Evolutionary conservation across 1,284 basidiomycete genomes (phyloP).

Genomic region (Rugosomyces carneus): DNA sequence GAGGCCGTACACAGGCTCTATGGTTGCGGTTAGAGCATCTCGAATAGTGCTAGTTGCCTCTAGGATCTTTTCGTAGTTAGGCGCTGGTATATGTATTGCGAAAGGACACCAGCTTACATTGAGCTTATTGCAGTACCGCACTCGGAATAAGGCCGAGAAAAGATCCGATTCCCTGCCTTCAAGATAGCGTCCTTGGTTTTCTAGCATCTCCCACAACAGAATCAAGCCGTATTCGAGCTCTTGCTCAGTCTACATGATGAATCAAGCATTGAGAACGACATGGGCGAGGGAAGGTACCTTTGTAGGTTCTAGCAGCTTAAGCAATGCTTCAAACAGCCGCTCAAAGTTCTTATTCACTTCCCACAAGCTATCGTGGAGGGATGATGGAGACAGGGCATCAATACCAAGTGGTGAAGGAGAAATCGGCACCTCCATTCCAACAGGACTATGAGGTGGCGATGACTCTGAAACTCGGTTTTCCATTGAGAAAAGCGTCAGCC

Average conservation of each 20-base stretch:
- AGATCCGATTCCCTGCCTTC: constrained; percentile 71
- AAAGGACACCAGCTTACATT: constrained; percentile 41
- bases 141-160: constrained; percentile 54
- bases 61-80: constrained; percentile 46
- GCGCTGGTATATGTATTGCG: neutral
- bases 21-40: constrained; percentile 59
- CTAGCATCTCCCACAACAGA: constrained; percentile 70
- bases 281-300: constrained; percentile 36
- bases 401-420: constrained; percentile 46
- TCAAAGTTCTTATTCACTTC: constrained; percentile 60
- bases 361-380: constrained; percentile 55
- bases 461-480: constrained; percentile 48
- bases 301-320: constrained; percentile 50
- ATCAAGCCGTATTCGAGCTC: constrained; percentile 69
- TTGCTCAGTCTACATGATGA: constrained; percentile 43
- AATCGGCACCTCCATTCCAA: constrained; percentile 30
- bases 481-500: constrained; percentile 54
- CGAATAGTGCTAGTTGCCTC: constrained; percentile 77
- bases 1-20: constrained; percentile 78
- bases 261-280: neutral
- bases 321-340: constrained; percentile 54
- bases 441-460: constrained; percentile 39
- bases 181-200: constrained; percentile 56
- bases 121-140: constrained; percentile 63
- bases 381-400: constrained; percentile 33